Percentiles rank a stretch among this genome's conserved stretches.
Evolutionary conservation across 1,284 basidiomycete species (phyloP).

Genomic region (Moesziomyces sp.): DNA sequence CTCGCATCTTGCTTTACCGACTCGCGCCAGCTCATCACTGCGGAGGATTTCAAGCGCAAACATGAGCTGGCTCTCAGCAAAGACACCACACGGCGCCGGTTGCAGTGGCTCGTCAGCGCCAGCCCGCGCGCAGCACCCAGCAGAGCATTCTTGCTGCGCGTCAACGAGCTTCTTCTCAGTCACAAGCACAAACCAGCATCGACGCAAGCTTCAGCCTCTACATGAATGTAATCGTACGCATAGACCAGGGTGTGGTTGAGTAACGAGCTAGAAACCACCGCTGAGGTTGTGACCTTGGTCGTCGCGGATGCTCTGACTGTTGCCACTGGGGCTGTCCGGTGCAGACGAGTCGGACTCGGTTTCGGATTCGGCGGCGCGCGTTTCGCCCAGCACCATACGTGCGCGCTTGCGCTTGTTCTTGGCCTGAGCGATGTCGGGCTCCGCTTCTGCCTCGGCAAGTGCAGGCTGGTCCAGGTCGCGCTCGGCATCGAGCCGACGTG

Average conservation of each 20-base stretch:
- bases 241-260: neutral
- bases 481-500: constrained; percentile 34
- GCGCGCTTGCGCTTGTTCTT: constrained; percentile 44
- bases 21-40: constrained; percentile 25
- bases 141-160: constrained; percentile 78
- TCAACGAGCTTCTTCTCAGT: constrained; percentile 82
- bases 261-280: constrained; percentile 11
- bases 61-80: constrained; percentile 69
- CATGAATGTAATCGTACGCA: neutral
- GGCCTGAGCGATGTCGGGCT: constrained; percentile 24
- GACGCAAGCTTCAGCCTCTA: neutral
- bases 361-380: constrained; percentile 31
- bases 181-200: constrained; percentile 71
- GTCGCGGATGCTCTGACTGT: constrained; percentile 69
- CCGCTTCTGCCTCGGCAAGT: constrained; percentile 23
- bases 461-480: constrained; percentile 44
- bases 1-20: constrained; percentile 62
- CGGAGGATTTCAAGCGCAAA: neutral
- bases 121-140: constrained; percentile 79
- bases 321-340: constrained; percentile 25
- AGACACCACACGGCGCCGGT: constrained; percentile 74
- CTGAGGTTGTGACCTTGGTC: constrained; percentile 70
- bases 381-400: constrained; percentile 45
- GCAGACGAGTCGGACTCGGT: constrained; percentile 23
- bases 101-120: constrained; percentile 83